These are phyloP conservation scores for Talaromyces sp. DNA, from an alignment of 2,329 filamentous ascomycete genomes.

Conservation along the genomic window DNA sequence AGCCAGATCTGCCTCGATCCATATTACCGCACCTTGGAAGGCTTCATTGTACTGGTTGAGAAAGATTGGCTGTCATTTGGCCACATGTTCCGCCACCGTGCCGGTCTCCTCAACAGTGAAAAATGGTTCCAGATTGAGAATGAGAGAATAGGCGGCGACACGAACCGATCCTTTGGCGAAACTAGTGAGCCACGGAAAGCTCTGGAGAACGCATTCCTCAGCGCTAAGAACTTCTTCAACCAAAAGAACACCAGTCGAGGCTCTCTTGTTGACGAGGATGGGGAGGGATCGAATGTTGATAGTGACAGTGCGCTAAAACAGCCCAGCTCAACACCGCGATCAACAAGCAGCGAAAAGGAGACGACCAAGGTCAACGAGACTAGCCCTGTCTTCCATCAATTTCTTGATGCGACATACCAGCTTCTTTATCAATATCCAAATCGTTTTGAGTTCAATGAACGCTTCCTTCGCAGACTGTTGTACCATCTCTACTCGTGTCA, in stretches of 20 bases:
- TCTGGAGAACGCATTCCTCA: conserved; percentile 78
- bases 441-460: conserved; percentile 94
- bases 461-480: conserved; percentile 80
- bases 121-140: conserved; percentile 92
- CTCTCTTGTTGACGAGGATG: conserved; percentile 61
- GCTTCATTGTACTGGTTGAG: conserved; percentile 90
- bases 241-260: conserved; percentile 68
- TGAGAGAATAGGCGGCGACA: conserved; percentile 64
- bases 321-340: conserved; percentile 30
- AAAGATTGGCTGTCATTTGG: conserved; percentile 98
- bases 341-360: conserved; percentile 54
- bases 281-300: conserved; percentile 50
- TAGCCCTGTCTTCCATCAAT: conserved; percentile 95
- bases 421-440: conserved; percentile 79
- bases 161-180: conserved; percentile 39
- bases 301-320: conserved; percentile 43
- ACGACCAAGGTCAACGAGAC: conserved; percentile 80
- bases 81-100: conserved; percentile 94
- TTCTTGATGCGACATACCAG: conserved; percentile 91
- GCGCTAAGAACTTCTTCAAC: conserved; percentile 86
- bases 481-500: conserved; percentile 96
- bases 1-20: conserved; percentile 93
- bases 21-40: conserved; percentile 89
- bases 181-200: conserved; percentile 60
- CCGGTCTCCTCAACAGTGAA: conserved; percentile 80